Evolutionary conservation across 768 basidiomycete genomes (phyloP).

Genomic region (Naganishia vaughanmartiniae): DNA sequence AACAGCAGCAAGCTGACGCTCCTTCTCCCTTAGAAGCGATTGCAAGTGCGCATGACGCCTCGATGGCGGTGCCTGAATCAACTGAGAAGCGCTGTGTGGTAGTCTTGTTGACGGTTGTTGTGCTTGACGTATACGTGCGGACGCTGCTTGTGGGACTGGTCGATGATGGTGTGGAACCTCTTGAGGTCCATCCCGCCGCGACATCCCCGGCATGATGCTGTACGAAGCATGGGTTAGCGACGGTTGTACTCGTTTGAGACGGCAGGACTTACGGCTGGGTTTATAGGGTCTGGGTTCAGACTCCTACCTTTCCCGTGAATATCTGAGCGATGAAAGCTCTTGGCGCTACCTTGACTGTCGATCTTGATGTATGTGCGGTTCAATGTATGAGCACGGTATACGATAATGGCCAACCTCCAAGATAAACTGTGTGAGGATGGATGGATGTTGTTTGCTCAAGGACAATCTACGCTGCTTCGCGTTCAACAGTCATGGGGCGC

Average conservation of each 20-base stretch:
- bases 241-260: neutral
- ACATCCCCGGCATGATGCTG: constrained; percentile 5
- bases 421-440: no score
- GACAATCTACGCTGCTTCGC: neutral
- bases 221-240: neutral
- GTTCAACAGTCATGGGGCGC: neutral
- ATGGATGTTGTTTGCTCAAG: neutral
- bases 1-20: constrained; percentile 85
- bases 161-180: constrained; percentile 6
- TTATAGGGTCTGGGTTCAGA: neutral
- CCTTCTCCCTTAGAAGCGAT: constrained; percentile 77
- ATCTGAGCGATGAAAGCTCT: neutral
- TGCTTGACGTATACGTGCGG: constrained; percentile 6
- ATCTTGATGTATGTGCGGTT: neutral
- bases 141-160: constrained; percentile 12
- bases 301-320: constrained; percentile 1
- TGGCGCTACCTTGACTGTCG: neutral
- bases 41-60: constrained; percentile 52
- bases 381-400: neutral
- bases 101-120: constrained; percentile 4
- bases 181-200: constrained; percentile 6
- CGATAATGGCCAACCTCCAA: no score
- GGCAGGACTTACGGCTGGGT: neutral
- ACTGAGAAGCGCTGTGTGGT: constrained; percentile 15
- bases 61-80: constrained; percentile 17